A percentile compares a stretch with the other conserved stretches of the same genome.
Evolutionary conservation across 352 stramenopile genomes (phyloP).

Genomic region (Phytophthora ohioensis): DNA sequence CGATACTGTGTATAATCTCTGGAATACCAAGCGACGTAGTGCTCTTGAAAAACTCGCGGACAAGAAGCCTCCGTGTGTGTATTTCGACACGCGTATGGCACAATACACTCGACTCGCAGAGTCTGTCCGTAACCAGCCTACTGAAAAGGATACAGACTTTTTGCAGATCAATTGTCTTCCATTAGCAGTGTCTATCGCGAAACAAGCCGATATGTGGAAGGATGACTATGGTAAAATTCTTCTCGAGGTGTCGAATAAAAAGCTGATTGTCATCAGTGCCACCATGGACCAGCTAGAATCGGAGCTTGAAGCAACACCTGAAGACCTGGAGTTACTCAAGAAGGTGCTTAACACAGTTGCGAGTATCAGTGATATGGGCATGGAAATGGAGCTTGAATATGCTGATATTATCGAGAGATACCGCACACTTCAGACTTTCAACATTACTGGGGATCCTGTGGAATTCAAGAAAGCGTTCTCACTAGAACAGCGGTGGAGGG

Average conservation of each 20-base stretch:
- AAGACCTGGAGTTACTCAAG: slow-evolving; percentile 95
- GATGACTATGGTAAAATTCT: slow-evolving; percentile 94
- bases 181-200: slow-evolving; percentile 90
- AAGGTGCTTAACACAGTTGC: slow-evolving; percentile 94
- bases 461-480: slow-evolving; percentile 81
- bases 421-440: slow-evolving; percentile 85
- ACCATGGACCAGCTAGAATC: slow-evolving; percentile 85
- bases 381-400: slow-evolving; percentile 96
- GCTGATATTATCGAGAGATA: slow-evolving; percentile 94
- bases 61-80: slow-evolving; percentile 93
- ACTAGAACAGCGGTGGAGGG: slow-evolving; percentile 87
- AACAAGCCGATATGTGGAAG: slow-evolving; percentile 95
- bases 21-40: slow-evolving; percentile 93
- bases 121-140: slow-evolving; percentile 88
- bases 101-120: slow-evolving; percentile 92
- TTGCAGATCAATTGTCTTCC: slow-evolving; percentile 94
- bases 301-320: slow-evolving; percentile 81
- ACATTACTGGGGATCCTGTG: slow-evolving; percentile 70
- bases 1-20: slow-evolving; percentile 95
- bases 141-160: slow-evolving; percentile 95
- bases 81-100: slow-evolving; percentile 95
- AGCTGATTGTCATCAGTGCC: slow-evolving; percentile 72
- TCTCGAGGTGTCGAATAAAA: slow-evolving; percentile 86
- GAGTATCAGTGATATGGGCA: slow-evolving; percentile 84
- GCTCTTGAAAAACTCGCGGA: slow-evolving; percentile 93